phyloP scores from a whole-genome alignment of 176 grass and related monocot genomes.

The Puya raimondii region DNA sequence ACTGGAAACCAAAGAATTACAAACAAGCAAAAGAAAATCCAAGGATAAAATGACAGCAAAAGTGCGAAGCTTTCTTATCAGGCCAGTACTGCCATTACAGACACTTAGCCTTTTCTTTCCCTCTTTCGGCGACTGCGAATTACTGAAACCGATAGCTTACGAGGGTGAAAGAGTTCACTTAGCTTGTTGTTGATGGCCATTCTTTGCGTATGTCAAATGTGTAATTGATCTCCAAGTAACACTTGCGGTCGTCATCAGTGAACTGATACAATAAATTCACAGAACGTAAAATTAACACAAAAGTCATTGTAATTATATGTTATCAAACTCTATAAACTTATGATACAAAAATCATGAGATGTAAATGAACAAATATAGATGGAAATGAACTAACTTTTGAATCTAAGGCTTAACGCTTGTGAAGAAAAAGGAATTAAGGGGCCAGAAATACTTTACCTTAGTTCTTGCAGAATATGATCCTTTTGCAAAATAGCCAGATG shows the following conservation, averaged over 20 bases:
- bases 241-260: constrained; percentile 84
- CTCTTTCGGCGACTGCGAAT: neutral
- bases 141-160: neutral
- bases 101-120: neutral
- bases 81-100: neutral
- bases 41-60: neutral
- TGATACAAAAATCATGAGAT: too few species aligned
- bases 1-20: neutral
- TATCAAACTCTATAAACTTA: neutral
- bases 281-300: neutral
- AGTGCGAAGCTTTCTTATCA: neutral
- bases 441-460: constrained; percentile 43
- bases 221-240: constrained; percentile 98
- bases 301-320: neutral
- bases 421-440: too few species aligned
- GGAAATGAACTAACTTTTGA: too few species aligned
- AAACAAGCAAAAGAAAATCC: neutral
- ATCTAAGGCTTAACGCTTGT: too few species aligned
- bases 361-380: too few species aligned
- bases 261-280: constrained; percentile 41
- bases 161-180: constrained; percentile 5
- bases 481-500: constrained; percentile 74
- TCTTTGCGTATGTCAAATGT: constrained; percentile 92
- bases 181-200: constrained; percentile 42
- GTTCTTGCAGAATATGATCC: constrained; percentile 86